phyloP scores from a whole-genome alignment of 208 protist species.

The Leishmania major region DNA sequence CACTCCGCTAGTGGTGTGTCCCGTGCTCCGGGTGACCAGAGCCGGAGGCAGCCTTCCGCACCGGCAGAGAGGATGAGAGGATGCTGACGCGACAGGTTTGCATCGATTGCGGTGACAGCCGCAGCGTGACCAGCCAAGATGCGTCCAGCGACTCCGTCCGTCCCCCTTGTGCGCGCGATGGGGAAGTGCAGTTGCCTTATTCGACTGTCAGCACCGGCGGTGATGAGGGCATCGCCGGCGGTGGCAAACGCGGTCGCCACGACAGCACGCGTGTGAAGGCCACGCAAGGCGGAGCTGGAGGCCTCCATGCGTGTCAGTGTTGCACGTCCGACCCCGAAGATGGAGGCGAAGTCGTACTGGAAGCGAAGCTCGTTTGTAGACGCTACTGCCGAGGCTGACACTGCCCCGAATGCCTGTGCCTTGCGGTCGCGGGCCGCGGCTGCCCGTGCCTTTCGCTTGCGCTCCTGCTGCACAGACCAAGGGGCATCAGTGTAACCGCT shows the following conservation, averaged over 20 bases:
- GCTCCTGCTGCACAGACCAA: constrained; percentile 69
- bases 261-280: constrained; percentile 30
- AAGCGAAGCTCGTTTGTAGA: constrained; percentile 9
- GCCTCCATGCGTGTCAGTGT: constrained; percentile 5
- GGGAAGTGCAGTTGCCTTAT: constrained; percentile 53
- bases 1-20: constrained; percentile 28
- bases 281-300: constrained; percentile 13
- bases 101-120: constrained; percentile 53
- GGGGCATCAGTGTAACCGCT: constrained; percentile 70
- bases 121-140: constrained; percentile 36
- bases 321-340: background rate
- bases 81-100: constrained; percentile 59
- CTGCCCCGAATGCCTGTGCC: constrained; percentile 37
- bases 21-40: constrained; percentile 55
- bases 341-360: constrained; percentile 2
- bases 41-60: constrained; percentile 50
- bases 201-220: constrained; percentile 43
- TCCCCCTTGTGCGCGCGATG: constrained; percentile 31
- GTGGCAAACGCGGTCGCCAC: constrained; percentile 40
- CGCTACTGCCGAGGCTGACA: constrained; percentile 3
- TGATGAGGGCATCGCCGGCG: constrained; percentile 49
- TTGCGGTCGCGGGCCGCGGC: constrained; percentile 38
- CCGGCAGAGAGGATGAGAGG: constrained; percentile 57
- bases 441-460: constrained; percentile 13
- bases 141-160: constrained; percentile 38